Conservation (phyloP, 228 moss, liverwort and hornwort genomes). For the Sphagnum fallax region DNA sequence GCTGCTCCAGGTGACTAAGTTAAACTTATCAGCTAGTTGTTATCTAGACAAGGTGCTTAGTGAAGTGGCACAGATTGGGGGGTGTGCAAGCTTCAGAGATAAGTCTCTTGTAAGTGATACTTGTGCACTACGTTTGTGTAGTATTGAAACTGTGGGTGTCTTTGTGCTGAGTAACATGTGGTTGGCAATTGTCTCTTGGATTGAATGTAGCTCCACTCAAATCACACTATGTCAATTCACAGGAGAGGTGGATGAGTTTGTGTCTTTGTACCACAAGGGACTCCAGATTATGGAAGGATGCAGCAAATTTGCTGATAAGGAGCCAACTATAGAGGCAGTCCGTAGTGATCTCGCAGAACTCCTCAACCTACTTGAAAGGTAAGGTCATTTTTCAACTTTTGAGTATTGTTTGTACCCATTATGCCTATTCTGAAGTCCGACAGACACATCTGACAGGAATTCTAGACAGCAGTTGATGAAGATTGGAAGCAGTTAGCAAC, state of each 20-base stretch:
- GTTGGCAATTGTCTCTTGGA: not conserved
- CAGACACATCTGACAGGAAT: no score
- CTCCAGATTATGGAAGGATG: constrained; percentile 58
- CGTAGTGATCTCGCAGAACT: constrained; percentile 86
- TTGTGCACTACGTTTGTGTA: no score
- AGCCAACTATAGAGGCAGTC: constrained; percentile 76
- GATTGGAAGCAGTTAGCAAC: constrained; percentile 3
- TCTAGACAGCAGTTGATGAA: not conserved
- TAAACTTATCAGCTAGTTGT: not conserved
- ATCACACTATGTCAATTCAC: not conserved
- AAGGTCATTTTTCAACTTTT: constrained; percentile 2
- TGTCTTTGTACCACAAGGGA: constrained; percentile 55
- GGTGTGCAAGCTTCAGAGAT: not conserved
- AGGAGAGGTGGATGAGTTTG: constrained; percentile 74
- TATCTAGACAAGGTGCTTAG: no score
- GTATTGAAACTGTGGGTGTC: no score
- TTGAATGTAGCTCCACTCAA: not conserved
- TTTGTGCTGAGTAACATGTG: no score
- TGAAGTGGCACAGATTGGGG: no score
- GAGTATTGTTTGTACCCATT: not conserved
- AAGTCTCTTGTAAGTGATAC: not conserved
- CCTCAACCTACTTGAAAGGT: constrained; percentile 64
- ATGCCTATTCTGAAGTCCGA: not conserved
- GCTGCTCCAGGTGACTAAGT: constrained; percentile 53
- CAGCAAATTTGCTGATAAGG: constrained; percentile 44